Evolutionary conservation across 805 yeast species (phyloP), one percentile per base, ranked within the genome.

Genomic region (Wickerhamiella sorbophila): DNA sequence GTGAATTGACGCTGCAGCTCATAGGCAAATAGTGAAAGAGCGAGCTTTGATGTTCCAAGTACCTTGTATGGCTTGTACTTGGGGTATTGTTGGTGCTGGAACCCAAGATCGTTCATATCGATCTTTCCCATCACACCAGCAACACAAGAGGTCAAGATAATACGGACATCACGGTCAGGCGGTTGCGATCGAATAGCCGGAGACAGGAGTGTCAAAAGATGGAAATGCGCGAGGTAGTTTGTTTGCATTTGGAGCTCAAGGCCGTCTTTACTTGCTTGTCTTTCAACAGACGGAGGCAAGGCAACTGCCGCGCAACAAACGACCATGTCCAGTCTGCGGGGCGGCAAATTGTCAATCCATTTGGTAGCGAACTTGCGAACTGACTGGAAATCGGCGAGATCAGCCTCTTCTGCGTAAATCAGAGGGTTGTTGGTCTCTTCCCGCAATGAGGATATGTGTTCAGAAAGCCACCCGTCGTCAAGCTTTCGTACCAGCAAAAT

Each of bases 281-380:
- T 72, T n/a, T 67, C 64, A 42, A 63, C 60, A 17, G 81, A 77
- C 36, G 74, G 67, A 0, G 98, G 97, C 43, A 77, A 64, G 46
- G 77, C 67, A 41, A 84, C 87, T 5, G 83, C 87, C 2, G 96
- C 95, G 62, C 86, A 76, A 54, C 95, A 82, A 1, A 91, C 60
- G 22, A 91, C 72, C 43, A 94, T 94, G 60, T 91, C 99, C 36
- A 91, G 65, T 42, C 99, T 63, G 52, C 99, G 70, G 9, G 95
- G 91, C 2, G 95, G 94, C 26, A 76, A 65, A 54, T 82, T 86
- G 58, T 91, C 94, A 45, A 91, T 67, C 97, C 97, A 91, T 45
- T 70, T 76, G 1, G 97, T 87, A 22, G 95, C 96, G 65, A 91
- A 91, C 55, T 77, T 76, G 52, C 99, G 70, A 10, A 91, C 71